Evolutionary conservation across 2,329 filamentous ascomycete genomes (phyloP).

Genomic region (Botrytis deweyae): DNA sequence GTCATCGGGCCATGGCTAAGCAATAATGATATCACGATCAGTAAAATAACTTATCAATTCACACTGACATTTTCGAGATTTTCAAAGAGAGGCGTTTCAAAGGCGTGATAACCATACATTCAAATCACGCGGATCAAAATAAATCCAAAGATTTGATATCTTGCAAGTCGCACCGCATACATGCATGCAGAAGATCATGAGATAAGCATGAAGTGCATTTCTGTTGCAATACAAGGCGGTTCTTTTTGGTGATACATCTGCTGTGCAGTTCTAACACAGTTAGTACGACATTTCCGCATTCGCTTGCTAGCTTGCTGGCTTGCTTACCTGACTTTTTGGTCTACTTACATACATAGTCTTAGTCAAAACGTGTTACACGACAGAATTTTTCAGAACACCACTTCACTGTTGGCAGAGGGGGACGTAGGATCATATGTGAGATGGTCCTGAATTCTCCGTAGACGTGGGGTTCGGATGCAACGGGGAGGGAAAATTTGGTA

Average conservation of each 20-base stretch:
- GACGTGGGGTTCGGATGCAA: neutral
- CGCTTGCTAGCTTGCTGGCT: neutral
- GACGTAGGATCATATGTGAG: neutral
- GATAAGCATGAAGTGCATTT: neutral
- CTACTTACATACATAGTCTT: neutral
- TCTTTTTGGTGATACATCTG: neutral
- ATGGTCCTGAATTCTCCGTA: neutral
- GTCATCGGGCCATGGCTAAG: neutral
- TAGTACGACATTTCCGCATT: constrained; percentile 7
- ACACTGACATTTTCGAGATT: neutral
- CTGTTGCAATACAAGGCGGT: neutral
- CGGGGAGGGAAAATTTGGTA: neutral
- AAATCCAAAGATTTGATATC: neutral
- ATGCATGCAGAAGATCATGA: constrained; percentile 4
- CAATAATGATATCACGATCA: neutral
- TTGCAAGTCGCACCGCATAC: neutral
- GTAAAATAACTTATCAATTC: neutral
- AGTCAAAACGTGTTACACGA: neutral
- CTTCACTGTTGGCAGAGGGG: neutral
- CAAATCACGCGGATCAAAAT: neutral
- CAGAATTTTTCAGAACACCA: neutral
- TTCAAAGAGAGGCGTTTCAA: neutral
- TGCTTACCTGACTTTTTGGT: neutral
- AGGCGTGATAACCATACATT: neutral
- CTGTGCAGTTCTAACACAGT: constrained; percentile 12